These are phyloP conservation scores for Agaricus blazei DNA, from an alignment of 768 basidiomycete species.

Conservation along the genomic window DNA sequence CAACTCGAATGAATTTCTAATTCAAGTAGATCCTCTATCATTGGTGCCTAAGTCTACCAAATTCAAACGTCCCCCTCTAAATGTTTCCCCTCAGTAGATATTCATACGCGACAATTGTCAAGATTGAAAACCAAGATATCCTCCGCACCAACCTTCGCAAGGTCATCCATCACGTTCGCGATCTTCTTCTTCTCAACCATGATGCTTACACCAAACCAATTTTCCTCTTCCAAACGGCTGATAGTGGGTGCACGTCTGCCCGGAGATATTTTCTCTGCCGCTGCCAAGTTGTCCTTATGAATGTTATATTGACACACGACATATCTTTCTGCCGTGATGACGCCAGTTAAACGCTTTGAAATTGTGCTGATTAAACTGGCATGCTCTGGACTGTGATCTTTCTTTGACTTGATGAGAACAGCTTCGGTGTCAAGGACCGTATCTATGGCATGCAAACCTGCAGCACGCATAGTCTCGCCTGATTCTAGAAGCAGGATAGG, in stretches of 20 bases:
- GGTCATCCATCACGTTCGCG: constrained; percentile 85
- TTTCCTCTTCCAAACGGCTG: constrained; percentile 71
- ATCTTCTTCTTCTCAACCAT: constrained; percentile 86
- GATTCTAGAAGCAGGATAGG: constrained; percentile 58
- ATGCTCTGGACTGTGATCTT: constrained; percentile 57
- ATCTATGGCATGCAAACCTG: constrained; percentile 89
- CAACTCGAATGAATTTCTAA: not conserved
- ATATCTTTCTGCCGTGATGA: constrained; percentile 82
- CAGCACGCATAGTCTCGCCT: constrained; percentile 99
- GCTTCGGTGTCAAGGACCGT: constrained; percentile 83
- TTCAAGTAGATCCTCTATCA: not conserved
- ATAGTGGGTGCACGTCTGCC: constrained; percentile 89
- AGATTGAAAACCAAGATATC: constrained; percentile 88
- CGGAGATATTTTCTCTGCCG: constrained; percentile 73
- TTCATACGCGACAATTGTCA: constrained; percentile 88
- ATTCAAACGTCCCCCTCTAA: too few relatives aligned
- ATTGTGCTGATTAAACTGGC: constrained; percentile 70
- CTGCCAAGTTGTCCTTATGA: constrained; percentile 51
- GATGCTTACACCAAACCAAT: constrained; percentile 87
- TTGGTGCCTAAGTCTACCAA: too few relatives aligned
- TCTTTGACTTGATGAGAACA: constrained; percentile 81
- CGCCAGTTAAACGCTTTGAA: constrained; percentile 85
- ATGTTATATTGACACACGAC: constrained; percentile 94
- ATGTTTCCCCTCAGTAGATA: too few relatives aligned
- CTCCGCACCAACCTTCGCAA: constrained; percentile 80